phyloP scores from a whole-genome alignment of 1,284 basidiomycete species.

The Apiotrichum montevideense region DNA sequence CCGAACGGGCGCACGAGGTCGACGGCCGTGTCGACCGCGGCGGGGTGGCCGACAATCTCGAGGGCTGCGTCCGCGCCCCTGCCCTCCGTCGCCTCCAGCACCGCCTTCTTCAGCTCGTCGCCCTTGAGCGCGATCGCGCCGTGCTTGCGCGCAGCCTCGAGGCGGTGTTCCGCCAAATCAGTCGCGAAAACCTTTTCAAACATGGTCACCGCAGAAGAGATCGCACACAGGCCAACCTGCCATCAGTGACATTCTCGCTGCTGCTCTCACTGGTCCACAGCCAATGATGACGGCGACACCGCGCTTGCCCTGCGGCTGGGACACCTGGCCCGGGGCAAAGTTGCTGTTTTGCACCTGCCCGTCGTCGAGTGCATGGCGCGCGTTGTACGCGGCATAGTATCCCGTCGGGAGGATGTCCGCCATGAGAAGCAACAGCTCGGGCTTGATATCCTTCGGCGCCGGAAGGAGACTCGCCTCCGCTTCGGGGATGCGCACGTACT shows the following conservation, averaged over 20 bases:
- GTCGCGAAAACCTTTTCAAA: constrained; percentile 41
- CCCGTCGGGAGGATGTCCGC: constrained; percentile 49
- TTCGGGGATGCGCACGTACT: constrained; percentile 69
- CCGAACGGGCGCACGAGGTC: constrained; percentile 74
- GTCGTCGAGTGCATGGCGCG: constrained; percentile 34
- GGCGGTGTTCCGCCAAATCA: constrained; percentile 27
- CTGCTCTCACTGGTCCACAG: constrained; percentile 45
- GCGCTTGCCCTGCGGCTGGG: constrained; percentile 24
- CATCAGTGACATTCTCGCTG: too few species aligned
- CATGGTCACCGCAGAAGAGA: constrained; percentile 43
- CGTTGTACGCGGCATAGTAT: constrained; percentile 47
- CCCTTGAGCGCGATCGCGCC: constrained; percentile 42
- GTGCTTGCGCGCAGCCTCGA: constrained; percentile 34
- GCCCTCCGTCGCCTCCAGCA: constrained; percentile 37
- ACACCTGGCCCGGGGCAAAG: constrained; percentile 2
- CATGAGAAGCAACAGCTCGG: constrained; percentile 48
- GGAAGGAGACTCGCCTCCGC: constrained; percentile 46
- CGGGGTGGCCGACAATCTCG: constrained; percentile 71
- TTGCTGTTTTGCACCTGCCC: background rate
- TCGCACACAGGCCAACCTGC: constrained; percentile 44
- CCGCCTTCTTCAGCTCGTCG: constrained; percentile 25
- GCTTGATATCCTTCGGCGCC: constrained; percentile 38
- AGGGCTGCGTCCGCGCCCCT: constrained; percentile 48
- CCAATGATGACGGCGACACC: constrained; percentile 45
- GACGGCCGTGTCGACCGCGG: constrained; percentile 64